Percentiles rank a stretch among this genome's conserved stretches.
Evolutionary conservation across 2,329 filamentous ascomycete species (phyloP).

Genomic region (Phaeomoniella chlamydospora): DNA sequence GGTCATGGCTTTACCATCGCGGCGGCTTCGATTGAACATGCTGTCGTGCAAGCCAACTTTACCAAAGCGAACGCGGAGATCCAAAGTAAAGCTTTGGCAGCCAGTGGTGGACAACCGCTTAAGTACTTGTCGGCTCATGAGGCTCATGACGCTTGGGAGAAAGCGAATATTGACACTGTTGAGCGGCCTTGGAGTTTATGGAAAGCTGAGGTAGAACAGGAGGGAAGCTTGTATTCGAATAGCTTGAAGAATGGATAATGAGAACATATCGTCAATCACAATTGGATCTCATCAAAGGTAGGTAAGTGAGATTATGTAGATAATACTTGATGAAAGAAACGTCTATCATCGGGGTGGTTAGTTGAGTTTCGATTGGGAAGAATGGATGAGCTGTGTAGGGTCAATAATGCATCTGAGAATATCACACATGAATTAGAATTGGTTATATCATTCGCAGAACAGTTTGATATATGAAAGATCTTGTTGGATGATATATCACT

Average conservation of each 20-base stretch:
- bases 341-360: too few relatives aligned
- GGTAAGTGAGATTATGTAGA: too few relatives aligned
- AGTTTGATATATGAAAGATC: too few relatives aligned
- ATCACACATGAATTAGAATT: too few relatives aligned
- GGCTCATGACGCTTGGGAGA: constrained; percentile 3
- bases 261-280: too few relatives aligned
- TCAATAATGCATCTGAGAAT: too few relatives aligned
- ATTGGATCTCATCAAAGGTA: too few relatives aligned
- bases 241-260: constrained; percentile 2
- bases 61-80: constrained; percentile 28
- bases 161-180: constrained; percentile 7
- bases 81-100: constrained; percentile 22
- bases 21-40: constrained; percentile 21
- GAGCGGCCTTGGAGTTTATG: constrained; percentile 11
- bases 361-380: too few relatives aligned
- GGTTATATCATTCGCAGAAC: too few relatives aligned
- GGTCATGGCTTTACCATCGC: constrained; percentile 29
- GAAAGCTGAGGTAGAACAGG: constrained; percentile 9
- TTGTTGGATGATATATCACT: too few relatives aligned
- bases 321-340: too few relatives aligned
- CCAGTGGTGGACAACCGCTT: constrained; percentile 1
- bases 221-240: constrained; percentile 9
- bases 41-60: constrained; percentile 27
- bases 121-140: constrained; percentile 7
- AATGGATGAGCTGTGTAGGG: too few relatives aligned